These are phyloP conservation scores for Sphagnum contortum DNA, from an alignment of 225 moss, liverwort and hornwort species.

Conservation along the genomic window DNA sequence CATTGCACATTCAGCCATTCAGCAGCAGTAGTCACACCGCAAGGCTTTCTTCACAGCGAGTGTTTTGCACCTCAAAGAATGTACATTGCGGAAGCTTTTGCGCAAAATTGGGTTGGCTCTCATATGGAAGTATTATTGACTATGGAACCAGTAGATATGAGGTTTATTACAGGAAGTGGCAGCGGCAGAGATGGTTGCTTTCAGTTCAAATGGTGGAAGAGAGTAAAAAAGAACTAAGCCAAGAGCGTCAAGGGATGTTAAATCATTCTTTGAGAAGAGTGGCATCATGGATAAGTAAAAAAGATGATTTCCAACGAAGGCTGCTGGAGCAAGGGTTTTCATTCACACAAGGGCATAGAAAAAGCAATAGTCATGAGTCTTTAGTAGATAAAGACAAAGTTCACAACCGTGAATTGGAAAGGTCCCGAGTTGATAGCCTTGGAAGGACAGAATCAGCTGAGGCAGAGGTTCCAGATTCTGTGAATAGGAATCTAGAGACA, in stretches of 20 bases:
- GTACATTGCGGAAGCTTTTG: conserved; percentile 1
- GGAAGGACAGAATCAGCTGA: conserved; percentile 21
- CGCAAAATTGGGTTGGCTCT: conserved; percentile 1
- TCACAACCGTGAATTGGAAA: conserved; percentile 10
- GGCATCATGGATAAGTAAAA: conserved; percentile 13
- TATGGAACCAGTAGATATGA: conserved; percentile 10
- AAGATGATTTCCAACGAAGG: conserved; percentile 23
- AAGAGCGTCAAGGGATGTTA: conserved; percentile 21
- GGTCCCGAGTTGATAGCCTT: conserved; percentile 21
- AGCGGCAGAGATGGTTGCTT: conserved; percentile 6
- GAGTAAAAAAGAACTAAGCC: conserved; percentile 14
- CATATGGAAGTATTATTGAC: conserved; percentile 1
- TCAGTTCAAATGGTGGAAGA: conserved; percentile 22
- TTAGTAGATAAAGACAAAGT: conserved; percentile 22
- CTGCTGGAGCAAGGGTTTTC: conserved; percentile 4
- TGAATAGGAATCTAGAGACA: conserved; percentile 21
- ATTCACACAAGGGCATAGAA: conserved; percentile 6
- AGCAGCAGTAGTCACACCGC: too few relatives aligned
- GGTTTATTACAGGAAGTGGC: conserved; percentile 14
- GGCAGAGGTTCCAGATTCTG: conserved; percentile 24
- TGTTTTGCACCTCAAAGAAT: conserved; percentile 11
- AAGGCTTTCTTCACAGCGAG: conserved; percentile 8
- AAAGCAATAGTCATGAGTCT: conserved; percentile 11
- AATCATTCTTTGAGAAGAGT: conserved; percentile 25
- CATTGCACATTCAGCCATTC: conserved; percentile 21